Conservation (phyloP, 2,329 filamentous ascomycete genomes). For the Chaetomiaceae sp. region DNA sequence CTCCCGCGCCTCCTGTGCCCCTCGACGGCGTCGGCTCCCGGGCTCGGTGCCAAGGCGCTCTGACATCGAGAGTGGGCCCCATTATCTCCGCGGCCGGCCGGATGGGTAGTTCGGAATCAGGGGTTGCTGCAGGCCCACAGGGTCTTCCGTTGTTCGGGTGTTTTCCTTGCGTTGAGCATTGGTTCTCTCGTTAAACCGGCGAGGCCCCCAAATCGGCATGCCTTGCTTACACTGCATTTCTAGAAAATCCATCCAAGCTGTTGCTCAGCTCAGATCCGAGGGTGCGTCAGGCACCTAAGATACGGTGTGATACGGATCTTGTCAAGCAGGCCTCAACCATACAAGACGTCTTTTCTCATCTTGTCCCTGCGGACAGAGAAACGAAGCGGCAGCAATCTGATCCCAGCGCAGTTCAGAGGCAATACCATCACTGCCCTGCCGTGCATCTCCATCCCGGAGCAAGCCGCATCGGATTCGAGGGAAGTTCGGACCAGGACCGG, state of each 20-base stretch:
- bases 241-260: too few relatives aligned
- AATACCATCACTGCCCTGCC: too few relatives aligned
- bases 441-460: slow-evolving; percentile 2
- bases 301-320: too few relatives aligned
- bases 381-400: neutral
- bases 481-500: neutral
- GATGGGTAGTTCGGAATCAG: slow-evolving; percentile 16
- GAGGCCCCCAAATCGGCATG: too few relatives aligned
- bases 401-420: neutral
- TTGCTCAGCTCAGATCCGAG: too few relatives aligned
- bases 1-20: slow-evolving; percentile 5
- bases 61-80: slow-evolving; percentile 2
- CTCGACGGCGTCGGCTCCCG: slow-evolving; percentile 6
- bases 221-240: too few relatives aligned
- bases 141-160: neutral
- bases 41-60: slow-evolving; percentile 8
- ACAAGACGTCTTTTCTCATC: too few relatives aligned
- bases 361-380: too few relatives aligned
- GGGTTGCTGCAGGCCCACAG: slow-evolving; percentile 3
- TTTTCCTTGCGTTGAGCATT: too few relatives aligned
- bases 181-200: too few relatives aligned
- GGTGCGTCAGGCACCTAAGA: too few relatives aligned
- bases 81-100: slow-evolving; percentile 27
- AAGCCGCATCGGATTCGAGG: neutral
- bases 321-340: too few relatives aligned